Evolutionary conservation across 2,329 filamentous ascomycete genomes (phyloP).

Genomic region (Beauveria sp.): DNA sequence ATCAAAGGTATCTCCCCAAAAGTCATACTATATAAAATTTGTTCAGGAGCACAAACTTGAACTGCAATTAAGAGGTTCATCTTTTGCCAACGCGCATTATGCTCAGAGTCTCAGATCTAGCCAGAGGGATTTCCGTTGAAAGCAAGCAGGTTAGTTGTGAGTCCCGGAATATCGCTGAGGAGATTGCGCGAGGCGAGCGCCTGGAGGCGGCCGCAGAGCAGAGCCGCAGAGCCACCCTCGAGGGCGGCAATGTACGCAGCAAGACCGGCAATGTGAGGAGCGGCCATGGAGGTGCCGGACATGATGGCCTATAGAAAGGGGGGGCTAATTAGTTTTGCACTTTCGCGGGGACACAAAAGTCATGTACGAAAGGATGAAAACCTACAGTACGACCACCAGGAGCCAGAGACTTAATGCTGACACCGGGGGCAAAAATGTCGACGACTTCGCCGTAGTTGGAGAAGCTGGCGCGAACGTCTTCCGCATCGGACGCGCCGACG

Average conservation of each 20-base stretch:
- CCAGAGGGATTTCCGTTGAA: constrained; percentile 39
- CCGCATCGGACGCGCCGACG: constrained; percentile 34
- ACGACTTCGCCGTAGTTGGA: constrained; percentile 43
- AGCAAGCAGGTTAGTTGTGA: constrained; percentile 45
- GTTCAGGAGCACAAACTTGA: too few relatives aligned
- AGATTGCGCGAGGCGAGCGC: constrained; percentile 33
- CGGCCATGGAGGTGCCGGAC: constrained; percentile 36
- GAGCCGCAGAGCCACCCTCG: constrained; percentile 31
- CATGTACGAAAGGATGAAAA: neutral
- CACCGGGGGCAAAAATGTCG: constrained; percentile 44
- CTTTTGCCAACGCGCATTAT: neutral
- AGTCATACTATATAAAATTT: too few relatives aligned
- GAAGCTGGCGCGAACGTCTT: constrained; percentile 33
- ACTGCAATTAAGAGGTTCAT: too few relatives aligned
- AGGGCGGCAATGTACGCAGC: constrained; percentile 39
- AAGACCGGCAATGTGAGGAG: constrained; percentile 33
- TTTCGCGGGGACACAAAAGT: too few relatives aligned
- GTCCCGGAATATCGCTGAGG: constrained; percentile 31
- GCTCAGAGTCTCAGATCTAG: neutral
- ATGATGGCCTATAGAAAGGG: constrained; percentile 20
- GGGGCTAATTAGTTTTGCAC: too few relatives aligned
- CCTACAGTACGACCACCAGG: constrained; percentile 29
- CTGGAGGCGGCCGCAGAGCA: constrained; percentile 39
- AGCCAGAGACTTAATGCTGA: constrained; percentile 37
- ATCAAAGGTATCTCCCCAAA: too few relatives aligned